Base-by-base conservation (phyloP, 2,329 filamentous ascomycete species). In the Lasiodiplodia citricola region DNA sequence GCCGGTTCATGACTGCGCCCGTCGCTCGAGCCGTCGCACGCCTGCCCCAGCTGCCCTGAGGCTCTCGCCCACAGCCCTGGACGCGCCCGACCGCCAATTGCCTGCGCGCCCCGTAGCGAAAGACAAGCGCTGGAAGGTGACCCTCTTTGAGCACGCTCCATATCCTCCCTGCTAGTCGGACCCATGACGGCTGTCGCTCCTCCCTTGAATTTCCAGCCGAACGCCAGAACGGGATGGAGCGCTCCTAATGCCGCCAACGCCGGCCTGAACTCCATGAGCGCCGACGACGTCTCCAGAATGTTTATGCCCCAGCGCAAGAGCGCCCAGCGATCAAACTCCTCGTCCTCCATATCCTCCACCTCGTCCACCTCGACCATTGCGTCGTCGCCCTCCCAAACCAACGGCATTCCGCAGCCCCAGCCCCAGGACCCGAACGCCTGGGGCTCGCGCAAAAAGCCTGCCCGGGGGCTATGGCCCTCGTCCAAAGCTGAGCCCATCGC, bases 301-400 rank as follows among this genome's bases (percentile, higher is more conserved):
- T 93, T 96, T 80, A 91, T 92, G 87, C 92, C 93, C 77, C 38
- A 51, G 28, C 92, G 94, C 75, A 97, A 97, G 83, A 90, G 87
- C 77, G 86, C 93, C 70, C 92, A 95, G 80, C 90, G 95, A 79
- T 91, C 91, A 76, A 97, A 93, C 84, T 98, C 95, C 44, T 96
- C 93, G 69, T 97, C 94, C 4, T 97, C 94, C 56, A 86, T 96
- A 72, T 83, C 84, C 68, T 90, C 88, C 25, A 82, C 82, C 68
- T 92, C 92, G 16, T 88, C 89, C 62, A 87, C 84, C 51, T 88
- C 90, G 2, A 92, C 91, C 67, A 83, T 92, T 71, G 86, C 88
- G 50, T 86, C 88, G 68, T 84, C 87, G 75, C 84, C 86, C 62
- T 84, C 87, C 31, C 88, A 88, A 75, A 77, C 87, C 72, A 92